Percentiles rank a stretch among this genome's conserved stretches.
Evolutionary conservation across 2,329 filamentous ascomycete species (phyloP).

Genomic region (Didymella keratinophila): DNA sequence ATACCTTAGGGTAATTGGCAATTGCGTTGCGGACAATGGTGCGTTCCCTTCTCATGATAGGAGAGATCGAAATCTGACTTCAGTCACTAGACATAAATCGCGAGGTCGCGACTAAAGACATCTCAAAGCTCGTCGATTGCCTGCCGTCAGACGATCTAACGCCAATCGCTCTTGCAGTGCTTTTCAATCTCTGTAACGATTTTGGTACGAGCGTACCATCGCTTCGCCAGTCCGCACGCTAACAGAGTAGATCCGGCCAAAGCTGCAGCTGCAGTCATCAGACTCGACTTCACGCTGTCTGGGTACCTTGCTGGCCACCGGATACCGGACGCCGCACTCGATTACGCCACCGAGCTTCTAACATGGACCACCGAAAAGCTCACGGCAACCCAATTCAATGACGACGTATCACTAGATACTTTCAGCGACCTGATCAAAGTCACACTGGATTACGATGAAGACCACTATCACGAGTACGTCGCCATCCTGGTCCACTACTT

Average conservation of each 20-base stretch:
- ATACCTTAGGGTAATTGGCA: conserved; percentile 49
- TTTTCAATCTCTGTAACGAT: conserved; percentile 56
- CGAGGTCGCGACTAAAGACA: conserved; percentile 34
- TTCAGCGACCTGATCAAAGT: conserved; percentile 41
- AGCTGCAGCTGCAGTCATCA: conserved; percentile 42
- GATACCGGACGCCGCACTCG: conserved; percentile 42
- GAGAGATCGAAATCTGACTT: conserved; percentile 25
- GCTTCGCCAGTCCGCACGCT: conserved; percentile 13
- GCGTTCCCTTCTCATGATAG: not conserved
- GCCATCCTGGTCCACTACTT: conserved; percentile 47
- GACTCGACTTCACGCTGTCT: conserved; percentile 44
- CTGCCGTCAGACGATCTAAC: conserved; percentile 35
- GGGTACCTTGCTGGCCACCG: conserved; percentile 34
- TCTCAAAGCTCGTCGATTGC: conserved; percentile 39
- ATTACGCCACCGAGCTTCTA: conserved; percentile 47
- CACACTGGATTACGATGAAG: conserved; percentile 42
- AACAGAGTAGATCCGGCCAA: conserved; percentile 46
- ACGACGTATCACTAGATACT: conserved; percentile 38
- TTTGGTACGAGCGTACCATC: conserved; percentile 38
- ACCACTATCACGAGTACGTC: conserved; percentile 46
- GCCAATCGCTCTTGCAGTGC: conserved; percentile 48
- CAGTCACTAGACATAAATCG: conserved; percentile 43
- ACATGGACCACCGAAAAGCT: conserved; percentile 49
- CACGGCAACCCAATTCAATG: conserved; percentile 43
- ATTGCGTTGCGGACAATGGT: conserved; percentile 50